Evolutionary conservation across 2,329 filamentous ascomycete genomes (phyloP), one percentile per base, ranked within the genome.

Genomic region (Aspergillus candidus): DNA sequence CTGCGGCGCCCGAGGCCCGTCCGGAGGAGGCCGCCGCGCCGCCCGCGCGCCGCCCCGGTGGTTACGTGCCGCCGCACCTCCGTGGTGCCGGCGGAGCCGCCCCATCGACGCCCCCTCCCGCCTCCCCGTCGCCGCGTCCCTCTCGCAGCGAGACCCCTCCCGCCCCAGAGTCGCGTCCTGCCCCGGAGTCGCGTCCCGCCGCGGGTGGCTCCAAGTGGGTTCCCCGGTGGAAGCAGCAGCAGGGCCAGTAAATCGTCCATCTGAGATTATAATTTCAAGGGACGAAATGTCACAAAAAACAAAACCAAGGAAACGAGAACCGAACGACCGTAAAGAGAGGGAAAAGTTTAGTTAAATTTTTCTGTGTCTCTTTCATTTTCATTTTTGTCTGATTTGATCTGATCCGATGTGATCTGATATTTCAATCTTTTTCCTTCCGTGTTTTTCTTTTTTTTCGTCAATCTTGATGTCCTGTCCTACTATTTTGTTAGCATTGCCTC

Each of bases 41-140:
- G 27, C 54, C 59, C 43, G 46, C 50, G 22, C 63, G 66, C 43
- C 58, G 51, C 40, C 50, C 58, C 40, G 54, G 62, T 48, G 64
- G 66, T 35, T 68, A 68, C 40, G 63, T 70, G 29, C 67, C 67
- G 22, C 68, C 68, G 54, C 66, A 69, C 49, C 52, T 66, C 46
- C 68, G 68, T 47, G 49, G 59, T 45, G 61, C 58, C 39, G 57
- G 58, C 44, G 48, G 41, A 47, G 52, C 61, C 43, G 48, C 57
- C 36, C 55, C 61, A 35, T 54, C 56, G 33, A 52, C 60, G 33
- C 48, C 58, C 30, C 54, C 62, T 40, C 58, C 61, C 45, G 59
- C 58, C 18, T 54, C 60, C 36, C 41, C 56, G 32, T 49, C 55
- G 14, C 58, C 52, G 38, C 48, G 53, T 18, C 57, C 58, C 14